These are phyloP conservation scores for Ceraceosorus guamensis DNA, from an alignment of 1,284 basidiomycete genomes.

Conservation along the genomic window DNA sequence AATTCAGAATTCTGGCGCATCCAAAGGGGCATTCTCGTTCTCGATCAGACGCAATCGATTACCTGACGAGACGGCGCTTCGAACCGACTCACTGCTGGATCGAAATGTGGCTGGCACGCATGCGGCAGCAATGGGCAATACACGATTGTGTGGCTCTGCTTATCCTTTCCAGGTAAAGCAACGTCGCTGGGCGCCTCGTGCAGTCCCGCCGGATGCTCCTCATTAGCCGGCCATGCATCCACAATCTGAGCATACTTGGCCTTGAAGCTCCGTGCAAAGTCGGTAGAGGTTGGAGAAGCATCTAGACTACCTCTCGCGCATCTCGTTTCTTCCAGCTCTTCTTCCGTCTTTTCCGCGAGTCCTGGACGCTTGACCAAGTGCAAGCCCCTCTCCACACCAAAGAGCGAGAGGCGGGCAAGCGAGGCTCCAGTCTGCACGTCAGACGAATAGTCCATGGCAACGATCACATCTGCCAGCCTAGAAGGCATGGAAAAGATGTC, in stretches of 20 bases:
- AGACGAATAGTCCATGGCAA: constrained; percentile 45
- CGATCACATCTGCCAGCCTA: constrained; percentile 35
- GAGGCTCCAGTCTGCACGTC: constrained; percentile 42
- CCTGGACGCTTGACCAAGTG: constrained; percentile 3
- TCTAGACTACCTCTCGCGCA: neutral
- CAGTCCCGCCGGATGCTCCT: neutral
- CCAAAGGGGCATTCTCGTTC: neutral
- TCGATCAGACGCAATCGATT: too few species aligned
- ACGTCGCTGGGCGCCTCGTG: constrained; percentile 9
- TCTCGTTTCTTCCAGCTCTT: neutral
- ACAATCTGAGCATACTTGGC: constrained; percentile 22
- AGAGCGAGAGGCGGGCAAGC: constrained; percentile 33
- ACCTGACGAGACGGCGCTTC: too few species aligned
- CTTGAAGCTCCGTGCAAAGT: constrained; percentile 16
- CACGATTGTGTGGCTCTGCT: constrained; percentile 24
- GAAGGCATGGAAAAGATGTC: constrained; percentile 28
- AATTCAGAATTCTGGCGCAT: constrained; percentile 16
- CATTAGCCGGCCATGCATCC: constrained; percentile 12
- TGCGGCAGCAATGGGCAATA: constrained; percentile 42
- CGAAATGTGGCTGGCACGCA: constrained; percentile 25
- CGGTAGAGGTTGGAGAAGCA: neutral
- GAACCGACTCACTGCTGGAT: constrained; percentile 24
- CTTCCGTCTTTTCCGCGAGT: neutral
- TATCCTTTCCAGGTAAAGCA: too few species aligned
- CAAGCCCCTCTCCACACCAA: constrained; percentile 30